A percentile compares a stretch with the other conserved stretches of the same genome.
phyloP scores from a whole-genome alignment of 1,139 yeast genomes.

The Magnusiomyces magnusii region DNA sequence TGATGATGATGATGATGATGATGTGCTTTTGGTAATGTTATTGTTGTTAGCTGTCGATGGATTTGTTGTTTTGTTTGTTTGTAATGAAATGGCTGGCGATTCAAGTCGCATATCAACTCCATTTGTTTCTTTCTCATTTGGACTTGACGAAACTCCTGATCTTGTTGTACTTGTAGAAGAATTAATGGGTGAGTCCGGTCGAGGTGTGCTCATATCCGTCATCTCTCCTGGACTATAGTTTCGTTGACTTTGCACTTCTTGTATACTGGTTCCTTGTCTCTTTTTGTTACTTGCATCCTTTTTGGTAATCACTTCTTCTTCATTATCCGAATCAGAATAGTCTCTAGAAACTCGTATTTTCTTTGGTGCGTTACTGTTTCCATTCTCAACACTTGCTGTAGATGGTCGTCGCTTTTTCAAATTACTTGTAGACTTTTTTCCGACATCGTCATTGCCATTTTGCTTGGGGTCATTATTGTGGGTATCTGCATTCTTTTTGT shows the following conservation, averaged over 20 bases:
- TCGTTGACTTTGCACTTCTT: not conserved
- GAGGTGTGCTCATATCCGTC: not conserved
- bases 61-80: not conserved
- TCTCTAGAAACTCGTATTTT: slow-evolving; percentile 1
- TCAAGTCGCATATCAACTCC: not conserved
- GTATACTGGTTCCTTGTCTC: not conserved
- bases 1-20: slow-evolving; percentile 7
- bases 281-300: not conserved
- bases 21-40: slow-evolving; percentile 1
- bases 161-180: not conserved
- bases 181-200: not conserved
- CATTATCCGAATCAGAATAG: slow-evolving; percentile 2
- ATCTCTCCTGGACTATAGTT: not conserved
- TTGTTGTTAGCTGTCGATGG: not conserved
- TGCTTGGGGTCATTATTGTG: not conserved
- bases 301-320: not conserved
- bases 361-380: not conserved
- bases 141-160: not conserved
- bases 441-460: not conserved
- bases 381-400: not conserved
- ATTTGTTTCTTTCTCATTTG: not conserved
- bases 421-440: not conserved
- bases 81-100: not conserved
- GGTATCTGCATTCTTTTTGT: not conserved
- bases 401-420: slow-evolving; percentile 2